Percentiles rank a stretch among this genome's conserved stretches.
These are phyloP conservation scores for Suhomyces chickasaworum DNA, from an alignment of 1,139 yeast species.

Conservation along the genomic window DNA sequence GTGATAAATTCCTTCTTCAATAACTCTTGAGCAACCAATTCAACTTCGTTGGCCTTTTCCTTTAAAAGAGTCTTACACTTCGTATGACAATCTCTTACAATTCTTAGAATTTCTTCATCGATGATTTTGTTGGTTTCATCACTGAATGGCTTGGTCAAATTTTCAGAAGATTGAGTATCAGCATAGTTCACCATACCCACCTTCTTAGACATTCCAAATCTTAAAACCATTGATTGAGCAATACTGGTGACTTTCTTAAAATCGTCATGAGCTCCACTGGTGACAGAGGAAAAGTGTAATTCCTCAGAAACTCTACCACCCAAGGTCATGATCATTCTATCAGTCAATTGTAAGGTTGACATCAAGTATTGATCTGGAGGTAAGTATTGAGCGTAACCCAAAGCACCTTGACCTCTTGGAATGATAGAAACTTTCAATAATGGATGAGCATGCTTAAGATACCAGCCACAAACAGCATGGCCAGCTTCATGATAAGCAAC, in stretches of 20 bases:
- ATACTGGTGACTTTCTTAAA: conserved; percentile 94
- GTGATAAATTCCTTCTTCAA: conserved; percentile 82
- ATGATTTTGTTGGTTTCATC: conserved; percentile 80
- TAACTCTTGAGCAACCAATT: conserved; percentile 82
- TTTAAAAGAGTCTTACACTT: conserved; percentile 66
- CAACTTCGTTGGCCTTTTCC: conserved; percentile 76
- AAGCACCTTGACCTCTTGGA: conserved; percentile 94
- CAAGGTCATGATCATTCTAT: conserved; percentile 94
- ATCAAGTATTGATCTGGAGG: conserved; percentile 91
- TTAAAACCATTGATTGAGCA: conserved; percentile 91
- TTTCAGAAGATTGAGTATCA: conserved; percentile 56
- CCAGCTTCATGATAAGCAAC: conserved; percentile 99
- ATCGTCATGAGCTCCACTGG: conserved; percentile 95
- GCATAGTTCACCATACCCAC: conserved; percentile 80
- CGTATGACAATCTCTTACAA: conserved; percentile 75
- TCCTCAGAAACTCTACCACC: conserved; percentile 98
- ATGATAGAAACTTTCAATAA: conserved; percentile 91
- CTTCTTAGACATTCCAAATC: conserved; percentile 85
- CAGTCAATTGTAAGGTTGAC: conserved; percentile 74
- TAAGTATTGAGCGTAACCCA: conserved; percentile 97
- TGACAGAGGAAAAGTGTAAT: conserved; percentile 82
- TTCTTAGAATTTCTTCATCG: conserved; percentile 80
- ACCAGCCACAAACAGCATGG: conserved; percentile 99
- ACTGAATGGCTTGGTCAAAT: conserved; percentile 85
- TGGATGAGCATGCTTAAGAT: conserved; percentile 84